Base-by-base conservation (phyloP, 768 basidiomycete genomes). In the Mycena belliarum region DNA sequence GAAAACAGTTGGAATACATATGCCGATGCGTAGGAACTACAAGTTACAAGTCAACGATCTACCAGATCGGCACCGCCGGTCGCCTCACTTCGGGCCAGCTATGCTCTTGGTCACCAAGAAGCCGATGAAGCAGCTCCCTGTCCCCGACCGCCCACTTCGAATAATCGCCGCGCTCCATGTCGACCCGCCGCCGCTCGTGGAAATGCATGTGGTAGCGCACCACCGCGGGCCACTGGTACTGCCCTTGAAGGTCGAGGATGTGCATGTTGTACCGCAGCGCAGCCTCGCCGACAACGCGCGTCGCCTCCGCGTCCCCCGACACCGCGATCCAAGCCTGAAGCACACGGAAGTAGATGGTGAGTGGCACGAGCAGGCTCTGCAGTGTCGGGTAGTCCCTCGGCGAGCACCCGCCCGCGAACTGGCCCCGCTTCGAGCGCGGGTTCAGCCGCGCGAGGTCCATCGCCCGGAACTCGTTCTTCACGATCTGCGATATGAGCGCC, bases 171-270 rank as follows among this genome's bases (percentile, higher is more conserved):
- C 15, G 24, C 18, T 23, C 24, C 58, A 59, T 59, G 14, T 49
- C 40, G 16, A 43, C 24, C 12, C 48, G 52, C 8, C 41, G 58
- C 33, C 44, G 28, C 14, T 50, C 23, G 43, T 59, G 58, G 52
- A 59, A 54, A 16, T 38, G 41, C 52, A 59, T 38, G 42, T 59
- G 58, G 52, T 59, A 59, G 26, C 49, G 28, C 23, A 59, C 29
- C 8, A 59, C 58, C 7, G 20, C 33, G 5, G 35, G n/a, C 52
- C 58, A 59, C 6, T 54, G 25, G 21, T 28, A 54, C 25, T 29
- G 15, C 25, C 45, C 58, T 24, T 44, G 32, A n/a, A 59, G 37
- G 33, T 53, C 58, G 26, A 49, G 7, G 9, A 59, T 24, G 33
- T 59, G 52, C 47, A 46, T 21, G 11, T n/a, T 37, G 37, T 59